Base-by-base conservation (phyloP, 371 early-diverging fungal genomes). In the Lichtheimia ramosa region DNA sequence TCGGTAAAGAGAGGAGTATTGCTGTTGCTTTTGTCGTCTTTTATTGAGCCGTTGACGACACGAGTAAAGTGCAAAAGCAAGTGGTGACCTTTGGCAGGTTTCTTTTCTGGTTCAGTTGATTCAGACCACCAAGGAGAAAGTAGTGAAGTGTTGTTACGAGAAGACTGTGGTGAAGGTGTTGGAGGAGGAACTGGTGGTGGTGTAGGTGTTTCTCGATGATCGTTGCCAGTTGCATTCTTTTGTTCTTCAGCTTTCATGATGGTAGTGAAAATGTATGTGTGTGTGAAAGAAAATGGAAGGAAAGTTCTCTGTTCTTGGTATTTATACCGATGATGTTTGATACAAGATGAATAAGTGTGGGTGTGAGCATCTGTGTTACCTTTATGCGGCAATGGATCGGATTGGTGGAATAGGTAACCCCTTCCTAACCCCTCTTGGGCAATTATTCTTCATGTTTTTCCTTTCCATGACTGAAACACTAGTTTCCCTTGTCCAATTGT, bases 81-180 rank as follows among this genome's bases (percentile, higher is more conserved):
- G 24, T 48, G 59, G 7, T 51, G 56, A 41, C 43, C 24, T 24
- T 43, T 55, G 39, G 40, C 41, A 1, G 39, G 39, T 24, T 42
- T 41, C n/a, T 55, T 41, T 49, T n/a, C 46, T 46, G 46, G 18
- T 46, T 49, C 25, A 50, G 46, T 42, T 42, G 59, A 24, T 34
- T 49, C 59, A 27, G 59, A 58, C 59, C 59, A 58, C 59, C 59
- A 58, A 46, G 59, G 59, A 49, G 59, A 58, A 16, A 58, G 43
- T 25, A 58, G 59, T 42, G 59, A 58, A 21, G 59, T 43, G 23
- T 49, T 25, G 48, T 58, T 58, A 12, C 51, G 48, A 27, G 27
- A 23, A 16, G 59, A 58, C 15, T n/a, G 21, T 8, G n/a, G 46
- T 46, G 50, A 51, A 48, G 59, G 59, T 15, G 59, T 48, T 21